These are phyloP conservation scores for Neurospora sp. DNA, from an alignment of 495 filamentous ascomycete species.

Conservation along the genomic window DNA sequence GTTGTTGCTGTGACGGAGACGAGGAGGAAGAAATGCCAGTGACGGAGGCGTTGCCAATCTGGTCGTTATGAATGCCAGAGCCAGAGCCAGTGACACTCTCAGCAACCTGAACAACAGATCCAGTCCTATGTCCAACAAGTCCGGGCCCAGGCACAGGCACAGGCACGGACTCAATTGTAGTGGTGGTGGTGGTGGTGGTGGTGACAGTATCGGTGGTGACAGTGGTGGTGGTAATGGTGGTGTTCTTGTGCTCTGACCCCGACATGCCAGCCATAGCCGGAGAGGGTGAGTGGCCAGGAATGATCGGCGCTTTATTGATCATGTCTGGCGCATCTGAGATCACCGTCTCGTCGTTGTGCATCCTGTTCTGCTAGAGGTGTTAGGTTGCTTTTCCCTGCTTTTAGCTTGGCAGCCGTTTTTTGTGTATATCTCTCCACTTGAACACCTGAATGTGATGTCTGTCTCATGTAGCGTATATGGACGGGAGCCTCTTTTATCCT, in stretches of 20 bases:
- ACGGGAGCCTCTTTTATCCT: neutral
- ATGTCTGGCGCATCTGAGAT: slow-evolving; percentile 6
- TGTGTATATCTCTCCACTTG: neutral
- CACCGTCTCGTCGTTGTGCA: slow-evolving; percentile 7
- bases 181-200: neutral
- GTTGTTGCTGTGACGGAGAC: neutral
- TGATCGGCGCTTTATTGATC: slow-evolving; percentile 13
- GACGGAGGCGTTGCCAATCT: neutral
- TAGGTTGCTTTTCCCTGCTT: neutral
- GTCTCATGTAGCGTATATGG: neutral
- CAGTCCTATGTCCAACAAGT: neutral
- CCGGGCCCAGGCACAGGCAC: neutral
- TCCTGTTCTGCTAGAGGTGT: neutral
- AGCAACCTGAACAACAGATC: neutral
- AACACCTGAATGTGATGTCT: neutral
- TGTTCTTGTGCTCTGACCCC: slow-evolving; percentile 1
- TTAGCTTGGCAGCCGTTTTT: neutral
- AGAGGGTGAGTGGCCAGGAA: neutral
- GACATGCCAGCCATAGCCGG: slow-evolving; percentile 1
- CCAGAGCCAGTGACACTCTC: neutral
- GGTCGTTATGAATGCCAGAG: neutral
- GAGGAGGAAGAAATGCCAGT: neutral
- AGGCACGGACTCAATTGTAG: neutral
- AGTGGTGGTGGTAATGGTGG: neutral
- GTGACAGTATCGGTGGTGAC: neutral